Conservation (phyloP, 768 basidiomycete species). For the Naganishia vishniacii region DNA sequence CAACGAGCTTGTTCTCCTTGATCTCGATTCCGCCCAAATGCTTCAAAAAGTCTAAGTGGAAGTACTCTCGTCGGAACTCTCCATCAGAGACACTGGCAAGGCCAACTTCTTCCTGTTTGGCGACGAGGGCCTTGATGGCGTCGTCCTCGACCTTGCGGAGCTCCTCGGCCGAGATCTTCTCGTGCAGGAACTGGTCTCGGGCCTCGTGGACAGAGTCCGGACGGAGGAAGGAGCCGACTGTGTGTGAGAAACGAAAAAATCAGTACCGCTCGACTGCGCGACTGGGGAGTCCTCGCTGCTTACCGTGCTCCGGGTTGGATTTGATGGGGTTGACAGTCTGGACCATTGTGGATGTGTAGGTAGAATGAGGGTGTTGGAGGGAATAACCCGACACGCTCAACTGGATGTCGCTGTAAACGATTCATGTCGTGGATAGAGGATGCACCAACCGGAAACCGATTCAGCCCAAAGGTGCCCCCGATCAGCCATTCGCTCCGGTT, state of each 20-base stretch:
- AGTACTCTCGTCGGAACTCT: slow-evolving; percentile 36
- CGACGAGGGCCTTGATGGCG: slow-evolving; percentile 33
- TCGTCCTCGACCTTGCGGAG: slow-evolving; percentile 34
- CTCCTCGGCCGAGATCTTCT: slow-evolving; percentile 27
- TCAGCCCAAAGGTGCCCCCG: too few species aligned
- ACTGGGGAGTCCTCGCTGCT: background rate
- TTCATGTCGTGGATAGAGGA: too few species aligned
- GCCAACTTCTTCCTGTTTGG: slow-evolving; percentile 31
- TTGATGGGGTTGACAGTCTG: slow-evolving; percentile 19
- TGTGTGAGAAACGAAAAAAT: background rate
- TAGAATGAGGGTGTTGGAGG: too few species aligned
- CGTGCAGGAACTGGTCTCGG: slow-evolving; percentile 26
- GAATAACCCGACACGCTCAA: too few species aligned
- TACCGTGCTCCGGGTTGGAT: slow-evolving; percentile 25
- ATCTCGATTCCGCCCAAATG: slow-evolving; percentile 30
- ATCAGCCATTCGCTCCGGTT: too few species aligned
- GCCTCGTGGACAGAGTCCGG: slow-evolving; percentile 33
- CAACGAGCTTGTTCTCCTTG: slow-evolving; percentile 36
- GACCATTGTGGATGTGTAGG: slow-evolving; percentile 21
- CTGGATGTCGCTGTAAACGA: too few species aligned
- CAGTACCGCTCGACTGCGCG: background rate
- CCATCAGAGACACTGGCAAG: slow-evolving; percentile 34
- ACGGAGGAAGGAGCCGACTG: slow-evolving; percentile 39
- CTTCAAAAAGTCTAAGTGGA: slow-evolving; percentile 33
- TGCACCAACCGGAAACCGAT: too few species aligned